Base-by-base conservation (phyloP, 352 stramenopile genomes). In the Phytophthora uliginosa region DNA sequence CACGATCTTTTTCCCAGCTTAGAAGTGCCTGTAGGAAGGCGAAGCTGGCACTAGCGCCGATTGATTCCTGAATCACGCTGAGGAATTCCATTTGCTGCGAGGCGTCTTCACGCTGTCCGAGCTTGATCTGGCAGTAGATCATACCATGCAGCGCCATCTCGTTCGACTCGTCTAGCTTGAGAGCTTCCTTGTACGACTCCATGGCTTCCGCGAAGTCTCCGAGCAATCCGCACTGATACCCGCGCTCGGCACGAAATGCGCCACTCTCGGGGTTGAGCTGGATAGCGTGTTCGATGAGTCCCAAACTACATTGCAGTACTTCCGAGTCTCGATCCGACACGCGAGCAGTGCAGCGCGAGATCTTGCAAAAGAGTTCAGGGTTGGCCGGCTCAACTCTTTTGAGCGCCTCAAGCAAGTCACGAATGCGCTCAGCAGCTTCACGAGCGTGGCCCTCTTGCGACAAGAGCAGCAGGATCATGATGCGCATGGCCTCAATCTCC, bases 61-160 rank as follows among this genome's bases (percentile, higher is more conserved):
- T 97, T 10, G 75, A 96, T 78, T 97, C 89, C 48, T 98, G 92
- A 61, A 98, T 93, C 12, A 98, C 88, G 24, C 78, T 90, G 4
- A 98, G 69, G 63, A 98, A 97, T 53, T 98, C 95, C 79, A 98
- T 93, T 66, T 98, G 95, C 70, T 97, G 87, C 0, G 89, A 88
- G 1, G 95, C 95, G 60, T 98, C 94, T 52, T 98, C 91, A 7
- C 97, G 70, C 58, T 95, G 80, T 6, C 90, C 91, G 4, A 94
- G 66, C 53, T 95, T 95, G 67, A 98, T 88, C 73, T 98, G 94
- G 71, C 92, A 98, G 76, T 97, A 98, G 66, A 98, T 98, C 50
- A 97, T 79, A 0, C 93, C 94, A 47, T 95, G 85, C 6, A 98
- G 80, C n/a, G 94, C 94, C 56, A 85, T 81, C 48, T 96, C 84